Base-by-base conservation (phyloP, 2,329 filamentous ascomycete genomes). In the Aspergillus latus region DNA sequence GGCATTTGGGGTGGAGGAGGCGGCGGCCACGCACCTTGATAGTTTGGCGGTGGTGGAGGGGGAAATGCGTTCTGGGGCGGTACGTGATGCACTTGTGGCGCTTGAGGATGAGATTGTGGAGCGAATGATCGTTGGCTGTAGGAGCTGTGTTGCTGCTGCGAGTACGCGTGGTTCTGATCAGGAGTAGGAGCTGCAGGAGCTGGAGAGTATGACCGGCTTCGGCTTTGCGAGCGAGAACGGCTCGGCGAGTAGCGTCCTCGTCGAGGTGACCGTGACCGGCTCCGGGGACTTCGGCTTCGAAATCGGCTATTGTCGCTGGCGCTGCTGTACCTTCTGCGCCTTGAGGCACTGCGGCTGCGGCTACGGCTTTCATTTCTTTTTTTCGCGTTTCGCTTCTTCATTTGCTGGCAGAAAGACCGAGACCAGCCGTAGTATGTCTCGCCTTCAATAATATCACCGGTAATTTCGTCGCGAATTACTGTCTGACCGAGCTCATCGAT, bases 381-480 rank as follows among this genome's bases (percentile, higher is more conserved):
- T 26, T 54, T 58, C 21, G 62, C 59, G 7, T 63, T 69, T 48
- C 72, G 65, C 59, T 69, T 74, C 73, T 88, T 90, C 88, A 94
- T 94, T 67, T 88, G 89, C 62, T 90, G 80, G 69, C 90, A 95
- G 64, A 96, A 94, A 1, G 79, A 78, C 39, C 84, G 82, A 4
- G 90, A 93, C 92, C 92, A 96, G 59, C 91, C 92, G 68, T 95
- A 95, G 71, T 95, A 95, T 0, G 88, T 90, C 60, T 90, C 86
- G 1, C 86, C 87, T 5, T 81, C 79, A 5, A 86, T 69, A 1
- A 87, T 74, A 2, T 88, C 84, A 0, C 86, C 86, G 0, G 84
- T 88, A n/a, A 84, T 76, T 62, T 87, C 84, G 63, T 91, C 85
- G 2, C 84, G 71, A 15, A 86, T 75, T 51, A 90, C 77, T 13